A percentile compares a stretch with the other conserved stretches of the same genome.
Evolutionary conservation across 1,139 yeast species (phyloP).

Genomic region (Meyerozyma smithsonii): DNA sequence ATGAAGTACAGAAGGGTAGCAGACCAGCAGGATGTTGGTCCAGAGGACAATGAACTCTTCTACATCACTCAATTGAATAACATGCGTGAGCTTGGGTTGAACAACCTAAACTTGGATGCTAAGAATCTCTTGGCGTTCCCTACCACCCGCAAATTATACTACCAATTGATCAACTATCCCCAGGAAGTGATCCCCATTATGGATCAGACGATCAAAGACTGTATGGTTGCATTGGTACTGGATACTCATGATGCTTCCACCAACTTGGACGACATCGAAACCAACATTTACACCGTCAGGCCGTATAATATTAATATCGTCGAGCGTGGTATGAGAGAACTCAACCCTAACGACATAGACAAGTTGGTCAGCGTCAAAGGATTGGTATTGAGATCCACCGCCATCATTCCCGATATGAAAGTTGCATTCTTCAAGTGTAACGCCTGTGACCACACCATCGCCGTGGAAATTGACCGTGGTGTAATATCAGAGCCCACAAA

Average conservation of each 20-base stretch:
- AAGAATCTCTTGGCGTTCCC: slow-evolving; percentile 73
- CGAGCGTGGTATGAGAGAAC: slow-evolving; percentile 83
- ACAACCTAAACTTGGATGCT: slow-evolving; percentile 82
- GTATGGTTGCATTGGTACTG: slow-evolving; percentile 72
- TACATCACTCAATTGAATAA: slow-evolving; percentile 70
- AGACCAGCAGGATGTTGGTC: slow-evolving; percentile 46
- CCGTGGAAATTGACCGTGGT: slow-evolving; percentile 92
- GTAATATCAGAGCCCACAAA: slow-evolving; percentile 87
- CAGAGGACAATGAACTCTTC: slow-evolving; percentile 67
- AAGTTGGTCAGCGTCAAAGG: slow-evolving; percentile 91
- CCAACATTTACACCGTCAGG: slow-evolving; percentile 78
- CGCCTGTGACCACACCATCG: slow-evolving; percentile 90
- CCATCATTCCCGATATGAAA: slow-evolving; percentile 97
- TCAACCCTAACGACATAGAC: slow-evolving; percentile 94
- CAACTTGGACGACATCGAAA: slow-evolving; percentile 67
- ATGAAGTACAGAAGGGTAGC: slow-evolving; percentile 62
- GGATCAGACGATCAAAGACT: slow-evolving; percentile 94
- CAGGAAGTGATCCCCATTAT: slow-evolving; percentile 95
- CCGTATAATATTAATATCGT: slow-evolving; percentile 71
- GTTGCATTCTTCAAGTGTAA: slow-evolving; percentile 94
- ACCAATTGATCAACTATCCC: slow-evolving; percentile 86
- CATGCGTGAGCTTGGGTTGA: slow-evolving; percentile 74
- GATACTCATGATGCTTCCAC: slow-evolving; percentile 40
- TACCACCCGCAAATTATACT: slow-evolving; percentile 71
- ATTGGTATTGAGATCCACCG: slow-evolving; percentile 78